A percentile compares a stretch with the other conserved stretches of the same genome.
Conservation (phyloP, 441 rosid species). For the Geranium incanum region DNA sequence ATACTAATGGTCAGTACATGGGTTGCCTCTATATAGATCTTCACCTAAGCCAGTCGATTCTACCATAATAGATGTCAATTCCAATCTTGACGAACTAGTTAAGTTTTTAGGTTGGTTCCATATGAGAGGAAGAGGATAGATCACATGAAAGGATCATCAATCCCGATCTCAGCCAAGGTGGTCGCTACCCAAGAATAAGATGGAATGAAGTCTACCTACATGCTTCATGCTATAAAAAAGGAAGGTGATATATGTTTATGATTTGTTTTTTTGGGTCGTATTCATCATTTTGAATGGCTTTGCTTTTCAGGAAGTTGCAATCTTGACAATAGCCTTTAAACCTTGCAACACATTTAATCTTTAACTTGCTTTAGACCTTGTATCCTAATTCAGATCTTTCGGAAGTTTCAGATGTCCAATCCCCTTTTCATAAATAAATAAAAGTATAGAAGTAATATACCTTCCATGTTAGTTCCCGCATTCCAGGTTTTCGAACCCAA, state of each 20-base stretch:
- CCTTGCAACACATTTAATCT: neutral
- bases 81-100: neutral
- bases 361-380: neutral
- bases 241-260: neutral
- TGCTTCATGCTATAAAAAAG: neutral
- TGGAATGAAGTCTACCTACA: neutral
- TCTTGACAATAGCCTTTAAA: too few species aligned
- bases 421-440: constrained; percentile 6
- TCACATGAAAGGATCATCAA: constrained; percentile 10
- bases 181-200: neutral
- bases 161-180: constrained; percentile 3
- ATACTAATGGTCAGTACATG: neutral
- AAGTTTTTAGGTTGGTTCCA: constrained; percentile 4
- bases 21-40: constrained; percentile 1
- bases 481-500: constrained; percentile 69
- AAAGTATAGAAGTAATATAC: constrained; percentile 26
- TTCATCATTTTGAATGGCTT: neutral
- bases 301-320: neutral
- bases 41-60: neutral
- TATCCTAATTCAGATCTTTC: neutral
- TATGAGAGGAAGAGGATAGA: constrained; percentile 7
- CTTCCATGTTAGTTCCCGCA: constrained; percentile 90
- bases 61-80: neutral
- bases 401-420: neutral
- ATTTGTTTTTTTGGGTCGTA: neutral